phyloP scores from a whole-genome alignment of 257 asterid species.

The Solanum arcanum region DNA sequence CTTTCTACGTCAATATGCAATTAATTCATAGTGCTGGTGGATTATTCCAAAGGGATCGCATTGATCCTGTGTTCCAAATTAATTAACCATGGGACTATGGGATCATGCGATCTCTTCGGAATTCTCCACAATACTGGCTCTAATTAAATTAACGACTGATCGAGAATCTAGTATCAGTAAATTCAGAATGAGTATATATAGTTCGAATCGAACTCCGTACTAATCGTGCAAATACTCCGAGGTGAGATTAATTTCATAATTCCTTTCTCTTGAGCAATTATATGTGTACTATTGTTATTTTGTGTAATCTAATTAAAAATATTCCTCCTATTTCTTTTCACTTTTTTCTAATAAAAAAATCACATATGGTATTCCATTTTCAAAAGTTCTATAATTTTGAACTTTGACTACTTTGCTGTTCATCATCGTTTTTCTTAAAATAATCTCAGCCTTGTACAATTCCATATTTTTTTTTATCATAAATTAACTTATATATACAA shows the following conservation, averaged over 20 bases:
- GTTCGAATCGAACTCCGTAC: neutral
- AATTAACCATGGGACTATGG: neutral
- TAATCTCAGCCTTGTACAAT: neutral
- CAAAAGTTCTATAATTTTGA: neutral
- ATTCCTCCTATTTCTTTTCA: neutral
- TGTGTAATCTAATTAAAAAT: neutral
- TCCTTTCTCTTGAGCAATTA: neutral
- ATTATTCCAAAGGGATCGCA: conserved; percentile 64
- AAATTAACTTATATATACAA: neutral
- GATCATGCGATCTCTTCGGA: conserved; percentile 21
- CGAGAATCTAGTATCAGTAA: neutral
- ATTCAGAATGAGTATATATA: neutral
- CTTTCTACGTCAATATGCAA: neutral
- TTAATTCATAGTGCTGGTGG: conserved; percentile 6
- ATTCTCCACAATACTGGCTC: conserved; percentile 5
- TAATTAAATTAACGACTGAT: neutral
- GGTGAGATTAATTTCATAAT: neutral
- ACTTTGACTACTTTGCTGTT: neutral
- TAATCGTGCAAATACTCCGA: neutral
- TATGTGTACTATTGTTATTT: neutral
- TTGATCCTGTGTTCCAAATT: conserved; percentile 3
- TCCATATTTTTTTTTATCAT: neutral
- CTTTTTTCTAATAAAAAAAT: neutral
- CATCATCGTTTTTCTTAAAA: neutral
- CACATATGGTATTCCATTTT: neutral